These are phyloP conservation scores for Isabelozyma gotoi DNA, from an alignment of 805 yeast genomes.

Conservation along the genomic window DNA sequence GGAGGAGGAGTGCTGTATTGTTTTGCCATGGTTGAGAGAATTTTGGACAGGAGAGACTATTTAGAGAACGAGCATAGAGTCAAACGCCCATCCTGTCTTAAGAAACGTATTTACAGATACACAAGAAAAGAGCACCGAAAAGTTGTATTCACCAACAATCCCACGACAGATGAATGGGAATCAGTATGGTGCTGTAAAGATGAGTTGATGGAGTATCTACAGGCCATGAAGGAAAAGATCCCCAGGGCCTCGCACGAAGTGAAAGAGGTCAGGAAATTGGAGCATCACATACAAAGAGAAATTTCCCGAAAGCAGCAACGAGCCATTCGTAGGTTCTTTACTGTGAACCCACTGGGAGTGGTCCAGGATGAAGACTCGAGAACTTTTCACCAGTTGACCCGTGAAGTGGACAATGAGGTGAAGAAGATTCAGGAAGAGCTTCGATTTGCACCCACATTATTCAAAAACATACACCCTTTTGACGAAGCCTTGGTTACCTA, in stretches of 20 bases:
- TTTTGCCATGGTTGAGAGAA: neutral
- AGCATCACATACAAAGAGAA: no score
- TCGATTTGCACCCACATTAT: neutral
- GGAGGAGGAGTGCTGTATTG: no score
- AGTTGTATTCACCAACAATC: neutral
- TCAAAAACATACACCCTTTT: neutral
- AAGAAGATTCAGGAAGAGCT: neutral
- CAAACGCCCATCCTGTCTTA: neutral
- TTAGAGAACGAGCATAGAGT: no score
- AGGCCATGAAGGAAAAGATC: neutral
- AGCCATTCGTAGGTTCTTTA: neutral
- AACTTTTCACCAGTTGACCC: neutral
- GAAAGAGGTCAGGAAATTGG: neutral
- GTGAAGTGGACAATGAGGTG: neutral
- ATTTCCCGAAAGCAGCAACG: neutral
- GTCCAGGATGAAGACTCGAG: neutral
- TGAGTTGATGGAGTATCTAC: neutral
- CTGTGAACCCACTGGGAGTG: neutral
- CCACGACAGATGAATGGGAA: neutral
- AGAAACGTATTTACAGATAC: neutral
- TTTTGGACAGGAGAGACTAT: neutral
- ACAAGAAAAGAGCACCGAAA: neutral
- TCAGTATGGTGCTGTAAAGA: neutral
- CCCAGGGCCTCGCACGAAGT: neutral
- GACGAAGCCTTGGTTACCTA: neutral